Evolutionary conservation across 164 flowering plant genomes (phyloP).

Genomic region (Aristolochia fimbriata): DNA sequence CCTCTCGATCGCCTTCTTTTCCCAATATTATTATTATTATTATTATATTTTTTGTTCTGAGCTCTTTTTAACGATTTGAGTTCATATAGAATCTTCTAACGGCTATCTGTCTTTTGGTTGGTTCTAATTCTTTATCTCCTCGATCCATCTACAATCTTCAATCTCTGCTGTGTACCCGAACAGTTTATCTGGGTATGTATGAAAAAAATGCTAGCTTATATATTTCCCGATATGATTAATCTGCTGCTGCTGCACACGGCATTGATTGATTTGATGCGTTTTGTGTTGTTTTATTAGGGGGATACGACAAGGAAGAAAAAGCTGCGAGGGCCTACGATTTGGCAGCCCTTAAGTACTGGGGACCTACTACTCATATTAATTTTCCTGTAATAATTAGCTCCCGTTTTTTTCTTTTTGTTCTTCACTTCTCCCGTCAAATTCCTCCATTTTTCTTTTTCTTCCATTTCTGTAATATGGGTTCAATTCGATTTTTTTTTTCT

Average conservation of each 20-base stretch:
- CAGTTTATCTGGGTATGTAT: conserved; percentile 67
- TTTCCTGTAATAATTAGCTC: conserved; percentile 50
- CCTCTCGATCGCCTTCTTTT: too few relatives aligned
- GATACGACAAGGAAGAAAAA: conserved; percentile 84
- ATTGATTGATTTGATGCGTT: neutral
- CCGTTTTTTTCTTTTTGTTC: neutral
- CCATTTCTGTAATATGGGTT: too few relatives aligned
- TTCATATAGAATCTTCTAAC: conserved; percentile 14
- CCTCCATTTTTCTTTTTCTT: neutral
- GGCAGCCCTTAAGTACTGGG: conserved; percentile 94
- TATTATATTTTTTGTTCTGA: too few relatives aligned
- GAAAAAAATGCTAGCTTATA: neutral
- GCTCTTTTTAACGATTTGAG: neutral
- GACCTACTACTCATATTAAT: conserved; percentile 75
- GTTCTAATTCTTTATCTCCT: neutral
- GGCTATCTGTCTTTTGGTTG: conserved; percentile 7
- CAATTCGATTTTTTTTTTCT: neutral
- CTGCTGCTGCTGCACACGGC: too few relatives aligned
- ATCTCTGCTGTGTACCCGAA: conserved; percentile 5
- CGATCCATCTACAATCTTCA: conserved; percentile 1
- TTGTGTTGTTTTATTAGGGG: conserved; percentile 36
- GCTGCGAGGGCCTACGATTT: conserved; percentile 90
- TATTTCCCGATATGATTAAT: too few relatives aligned
- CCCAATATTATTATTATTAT: too few relatives aligned
- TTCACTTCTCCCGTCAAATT: too few relatives aligned